Evolutionary conservation across 1,284 basidiomycete species (phyloP).

Genomic region (Heimioporus retisporus): DNA sequence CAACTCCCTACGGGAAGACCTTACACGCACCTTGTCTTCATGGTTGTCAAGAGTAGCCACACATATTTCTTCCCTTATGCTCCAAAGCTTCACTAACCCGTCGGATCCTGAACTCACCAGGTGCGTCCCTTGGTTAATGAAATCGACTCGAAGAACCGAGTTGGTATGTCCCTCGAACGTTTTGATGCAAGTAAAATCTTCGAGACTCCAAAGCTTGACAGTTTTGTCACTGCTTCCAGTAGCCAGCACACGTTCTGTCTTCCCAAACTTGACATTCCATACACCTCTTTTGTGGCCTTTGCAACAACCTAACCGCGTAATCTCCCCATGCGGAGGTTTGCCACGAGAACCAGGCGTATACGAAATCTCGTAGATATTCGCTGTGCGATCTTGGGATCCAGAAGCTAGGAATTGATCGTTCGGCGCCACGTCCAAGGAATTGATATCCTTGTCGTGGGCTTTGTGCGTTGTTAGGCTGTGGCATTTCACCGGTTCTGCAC

Average conservation of each 20-base stretch:
- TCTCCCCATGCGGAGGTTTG: constrained; percentile 66
- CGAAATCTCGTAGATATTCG: constrained; percentile 89
- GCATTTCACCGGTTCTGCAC: constrained; percentile 58
- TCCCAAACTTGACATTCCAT: constrained; percentile 94
- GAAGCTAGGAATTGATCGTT: constrained; percentile 93
- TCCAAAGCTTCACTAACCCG: constrained; percentile 97
- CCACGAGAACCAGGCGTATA: constrained; percentile 57
- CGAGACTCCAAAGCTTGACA: constrained; percentile 93
- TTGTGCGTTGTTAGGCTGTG: constrained; percentile 91
- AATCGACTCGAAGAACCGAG: constrained; percentile 95
- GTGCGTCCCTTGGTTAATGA: constrained; percentile 88
- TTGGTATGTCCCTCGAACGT: constrained; percentile 99
- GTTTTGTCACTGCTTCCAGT: constrained; percentile 97
- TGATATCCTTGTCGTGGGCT: constrained; percentile 99
- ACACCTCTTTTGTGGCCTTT: constrained; percentile 98
- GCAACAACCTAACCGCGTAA: constrained; percentile 88
- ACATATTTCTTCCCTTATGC: constrained; percentile 90
- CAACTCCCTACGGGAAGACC: not conserved
- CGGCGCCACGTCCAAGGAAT: constrained; percentile 93
- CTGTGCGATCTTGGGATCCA: constrained; percentile 96
- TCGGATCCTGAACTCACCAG: constrained; percentile 93
- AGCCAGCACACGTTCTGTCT: constrained; percentile 86
- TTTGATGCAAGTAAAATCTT: constrained; percentile 93
- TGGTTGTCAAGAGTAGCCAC: constrained; percentile 94
- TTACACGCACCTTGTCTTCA: constrained; percentile 85